Conservation (phyloP, 495 filamentous ascomycete genomes). For the Hyaloscypha finlandica region DNA sequence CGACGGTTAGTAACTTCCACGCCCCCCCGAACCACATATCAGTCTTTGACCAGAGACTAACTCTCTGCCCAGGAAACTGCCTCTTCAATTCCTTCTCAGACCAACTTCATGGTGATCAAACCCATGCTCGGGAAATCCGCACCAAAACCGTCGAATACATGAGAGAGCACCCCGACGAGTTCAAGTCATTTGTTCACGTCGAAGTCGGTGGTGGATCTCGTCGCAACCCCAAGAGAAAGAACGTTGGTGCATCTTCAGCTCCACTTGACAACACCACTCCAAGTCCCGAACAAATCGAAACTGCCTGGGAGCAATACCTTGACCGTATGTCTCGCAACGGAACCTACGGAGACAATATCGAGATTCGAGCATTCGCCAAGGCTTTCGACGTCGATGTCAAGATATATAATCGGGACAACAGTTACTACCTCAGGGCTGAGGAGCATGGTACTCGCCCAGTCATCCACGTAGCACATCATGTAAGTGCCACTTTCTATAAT, state of each 20-base stretch:
- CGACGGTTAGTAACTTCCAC: slow-evolving; percentile 43
- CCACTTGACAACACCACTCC: slow-evolving; percentile 36
- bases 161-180: slow-evolving; percentile 58
- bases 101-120: slow-evolving; percentile 68
- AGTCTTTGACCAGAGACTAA: slow-evolving; percentile 1
- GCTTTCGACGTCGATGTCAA: slow-evolving; percentile 64
- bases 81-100: slow-evolving; percentile 78
- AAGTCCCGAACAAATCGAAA: slow-evolving; percentile 59
- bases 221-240: slow-evolving; percentile 63
- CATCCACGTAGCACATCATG: slow-evolving; percentile 72
- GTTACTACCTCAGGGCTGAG: slow-evolving; percentile 48
- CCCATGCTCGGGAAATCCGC: slow-evolving; percentile 60
- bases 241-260: slow-evolving; percentile 45
- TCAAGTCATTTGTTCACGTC: slow-evolving; percentile 66
- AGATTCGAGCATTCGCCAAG: slow-evolving; percentile 68
- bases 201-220: slow-evolving; percentile 54
- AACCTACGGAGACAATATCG: slow-evolving; percentile 72
- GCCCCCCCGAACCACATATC: neutral
- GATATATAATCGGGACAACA: slow-evolving; percentile 51
- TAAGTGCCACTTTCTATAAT: slow-evolving; percentile 43
- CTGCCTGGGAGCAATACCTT: slow-evolving; percentile 63
- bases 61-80: slow-evolving; percentile 60
- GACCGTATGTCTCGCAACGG: slow-evolving; percentile 60
- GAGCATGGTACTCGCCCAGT: slow-evolving; percentile 41
- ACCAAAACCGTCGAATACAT: slow-evolving; percentile 63